A percentile compares a stretch with the other conserved stretches of the same genome.
These are phyloP conservation scores for Ustanciosporium gigantosporum DNA, from an alignment of 1,284 basidiomycete genomes.

Conservation along the genomic window DNA sequence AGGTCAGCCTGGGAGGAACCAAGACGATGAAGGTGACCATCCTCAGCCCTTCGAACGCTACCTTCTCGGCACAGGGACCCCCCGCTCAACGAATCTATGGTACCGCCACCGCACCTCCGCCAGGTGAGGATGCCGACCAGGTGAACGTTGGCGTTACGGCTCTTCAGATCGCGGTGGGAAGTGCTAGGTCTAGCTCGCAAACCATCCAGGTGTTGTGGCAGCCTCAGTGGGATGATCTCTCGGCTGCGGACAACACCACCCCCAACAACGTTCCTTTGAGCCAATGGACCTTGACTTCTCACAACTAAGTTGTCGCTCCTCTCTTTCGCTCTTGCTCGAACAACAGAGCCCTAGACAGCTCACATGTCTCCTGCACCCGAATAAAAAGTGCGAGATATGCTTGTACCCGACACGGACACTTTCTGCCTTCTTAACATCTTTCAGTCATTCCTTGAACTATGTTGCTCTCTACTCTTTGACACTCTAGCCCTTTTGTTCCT, in stretches of 20 bases:
- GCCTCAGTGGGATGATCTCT: slow-evolving; percentile 52
- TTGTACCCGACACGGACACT: too few relatives aligned
- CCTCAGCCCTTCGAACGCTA: slow-evolving; percentile 68
- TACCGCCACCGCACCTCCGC: slow-evolving; percentile 70
- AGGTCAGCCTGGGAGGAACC: slow-evolving; percentile 35
- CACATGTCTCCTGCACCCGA: too few relatives aligned
- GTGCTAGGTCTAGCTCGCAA: slow-evolving; percentile 61
- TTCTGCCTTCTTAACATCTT: too few relatives aligned
- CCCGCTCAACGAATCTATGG: slow-evolving; percentile 63
- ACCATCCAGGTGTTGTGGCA: slow-evolving; percentile 63
- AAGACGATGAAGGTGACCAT: slow-evolving; percentile 65
- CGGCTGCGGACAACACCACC: slow-evolving; percentile 38
- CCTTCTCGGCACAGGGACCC: slow-evolving; percentile 21
- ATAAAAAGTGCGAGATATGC: too few relatives aligned
- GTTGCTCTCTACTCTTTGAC: too few relatives aligned
- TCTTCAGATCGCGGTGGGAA: slow-evolving; percentile 71
- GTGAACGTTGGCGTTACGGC: slow-evolving; percentile 78
- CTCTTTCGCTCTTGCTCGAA: too few relatives aligned
- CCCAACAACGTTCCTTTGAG: slow-evolving; percentile 50
- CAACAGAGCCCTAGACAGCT: too few relatives aligned
- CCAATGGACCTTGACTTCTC: slow-evolving; percentile 55
- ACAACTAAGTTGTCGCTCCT: slow-evolving; percentile 42
- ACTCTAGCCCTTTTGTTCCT: too few relatives aligned
- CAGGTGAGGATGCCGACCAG: slow-evolving; percentile 68
- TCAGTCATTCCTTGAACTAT: too few relatives aligned